Percentiles rank a stretch among this genome's conserved stretches.
phyloP scores from a whole-genome alignment of 495 filamentous ascomycete species.

The Filosporella fistucella region DNA sequence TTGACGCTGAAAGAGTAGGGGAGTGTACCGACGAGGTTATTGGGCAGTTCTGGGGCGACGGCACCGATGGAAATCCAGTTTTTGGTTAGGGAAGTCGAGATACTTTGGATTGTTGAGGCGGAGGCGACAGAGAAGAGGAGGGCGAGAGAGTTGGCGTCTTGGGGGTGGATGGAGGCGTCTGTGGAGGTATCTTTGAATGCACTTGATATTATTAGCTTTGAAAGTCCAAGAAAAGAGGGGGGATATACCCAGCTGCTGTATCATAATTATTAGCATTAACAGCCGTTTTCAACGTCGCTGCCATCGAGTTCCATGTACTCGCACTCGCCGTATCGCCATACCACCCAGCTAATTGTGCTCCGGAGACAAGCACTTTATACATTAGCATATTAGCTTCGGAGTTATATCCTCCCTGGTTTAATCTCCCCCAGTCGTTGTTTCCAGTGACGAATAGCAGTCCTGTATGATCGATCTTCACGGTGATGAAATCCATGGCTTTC shows the following conservation, averaged over 20 bases:
- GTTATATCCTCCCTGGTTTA: slow-evolving; percentile 46
- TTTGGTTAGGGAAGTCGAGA: slow-evolving; percentile 10
- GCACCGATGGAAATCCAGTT: slow-evolving; percentile 48
- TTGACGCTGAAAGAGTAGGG: too few relatives aligned
- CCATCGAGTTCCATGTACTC: slow-evolving; percentile 2
- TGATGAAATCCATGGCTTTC: slow-evolving; percentile 50
- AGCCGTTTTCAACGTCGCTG: slow-evolving; percentile 17
- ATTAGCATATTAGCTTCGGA: slow-evolving; percentile 55
- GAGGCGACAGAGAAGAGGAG: slow-evolving; percentile 14
- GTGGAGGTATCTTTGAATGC: slow-evolving; percentile 55
- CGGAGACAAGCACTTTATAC: slow-evolving; percentile 47
- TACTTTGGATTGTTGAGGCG: background rate
- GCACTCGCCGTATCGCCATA: slow-evolving; percentile 32
- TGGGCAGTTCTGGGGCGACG: slow-evolving; percentile 50
- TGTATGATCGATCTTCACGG: slow-evolving; percentile 42
- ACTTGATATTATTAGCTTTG: slow-evolving; percentile 34
- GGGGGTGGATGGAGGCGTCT: slow-evolving; percentile 33
- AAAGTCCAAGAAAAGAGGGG: slow-evolving; percentile 17
- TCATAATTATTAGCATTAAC: slow-evolving; percentile 39
- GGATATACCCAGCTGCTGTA: slow-evolving; percentile 26
- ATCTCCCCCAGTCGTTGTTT: slow-evolving; percentile 53
- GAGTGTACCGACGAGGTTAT: slow-evolving; percentile 58
- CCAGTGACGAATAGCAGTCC: slow-evolving; percentile 54
- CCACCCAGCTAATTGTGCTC: slow-evolving; percentile 47
- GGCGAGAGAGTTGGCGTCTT: slow-evolving; percentile 20